These are phyloP conservation scores for Trichoderma simmonsii DNA, from an alignment of 2,329 filamentous ascomycete genomes.

Conservation along the genomic window DNA sequence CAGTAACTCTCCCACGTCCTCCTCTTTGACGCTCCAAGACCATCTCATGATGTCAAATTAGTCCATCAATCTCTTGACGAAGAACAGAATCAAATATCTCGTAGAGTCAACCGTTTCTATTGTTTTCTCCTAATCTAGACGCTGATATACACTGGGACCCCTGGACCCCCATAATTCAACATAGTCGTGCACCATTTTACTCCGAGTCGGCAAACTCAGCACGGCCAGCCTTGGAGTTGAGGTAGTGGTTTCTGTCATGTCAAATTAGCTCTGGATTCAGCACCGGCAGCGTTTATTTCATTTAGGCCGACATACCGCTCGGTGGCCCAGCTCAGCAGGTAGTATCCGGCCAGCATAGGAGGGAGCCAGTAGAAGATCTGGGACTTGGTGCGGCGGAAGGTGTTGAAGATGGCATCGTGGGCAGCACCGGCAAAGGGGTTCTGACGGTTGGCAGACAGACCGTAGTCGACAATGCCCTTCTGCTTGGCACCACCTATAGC, in stretches of 20 bases:
- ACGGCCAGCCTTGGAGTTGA: slow-evolving; percentile 75
- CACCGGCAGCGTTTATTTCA: background rate
- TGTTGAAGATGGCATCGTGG: slow-evolving; percentile 91
- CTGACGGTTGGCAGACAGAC: slow-evolving; percentile 83
- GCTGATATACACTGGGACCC: slow-evolving; percentile 42
- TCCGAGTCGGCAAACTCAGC: slow-evolving; percentile 48
- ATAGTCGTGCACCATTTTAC: slow-evolving; percentile 32
- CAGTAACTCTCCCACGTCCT: background rate
- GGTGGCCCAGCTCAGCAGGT: slow-evolving; percentile 83
- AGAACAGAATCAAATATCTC: background rate
- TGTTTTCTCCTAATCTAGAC: slow-evolving; percentile 37
- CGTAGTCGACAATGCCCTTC: slow-evolving; percentile 67
- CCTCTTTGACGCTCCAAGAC: background rate
- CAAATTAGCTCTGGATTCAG: background rate
- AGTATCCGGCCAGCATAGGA: slow-evolving; percentile 75
- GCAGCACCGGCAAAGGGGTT: slow-evolving; percentile 75
- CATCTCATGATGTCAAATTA: background rate
- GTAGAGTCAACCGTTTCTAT: slow-evolving; percentile 34
- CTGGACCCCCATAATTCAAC: slow-evolving; percentile 32
- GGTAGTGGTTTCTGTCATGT: slow-evolving; percentile 66
- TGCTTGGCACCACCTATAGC: slow-evolving; percentile 56
- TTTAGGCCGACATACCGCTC: slow-evolving; percentile 64
- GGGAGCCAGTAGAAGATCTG: slow-evolving; percentile 90
- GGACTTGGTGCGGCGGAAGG: slow-evolving; percentile 76
- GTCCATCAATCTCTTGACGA: background rate